A percentile compares a stretch with the other conserved stretches of the same genome.
Evolutionary conservation across 2,329 filamentous ascomycete genomes (phyloP).

Genomic region (Pseudogymnoascus sp.): DNA sequence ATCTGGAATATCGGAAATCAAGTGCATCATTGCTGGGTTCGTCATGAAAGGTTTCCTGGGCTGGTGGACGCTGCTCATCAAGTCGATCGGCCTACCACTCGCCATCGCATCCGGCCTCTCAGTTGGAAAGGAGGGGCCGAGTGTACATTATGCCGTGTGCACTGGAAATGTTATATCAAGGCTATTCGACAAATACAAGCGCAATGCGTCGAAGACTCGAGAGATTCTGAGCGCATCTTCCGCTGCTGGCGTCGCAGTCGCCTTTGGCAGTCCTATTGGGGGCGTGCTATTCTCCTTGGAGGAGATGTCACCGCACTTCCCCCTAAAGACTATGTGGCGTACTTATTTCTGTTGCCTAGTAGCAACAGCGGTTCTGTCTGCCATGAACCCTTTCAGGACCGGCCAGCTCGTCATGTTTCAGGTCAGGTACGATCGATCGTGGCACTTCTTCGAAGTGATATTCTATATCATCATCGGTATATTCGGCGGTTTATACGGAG

Average conservation of each 20-base stretch:
- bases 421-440: conserved; percentile 87
- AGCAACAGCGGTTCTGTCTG: conserved; percentile 82
- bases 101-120: conserved; percentile 91
- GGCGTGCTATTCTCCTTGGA: conserved; percentile 94
- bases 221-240: conserved; percentile 94
- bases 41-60: conserved; percentile 98
- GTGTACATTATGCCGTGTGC: conserved; percentile 97
- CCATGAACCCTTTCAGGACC: conserved; percentile 96
- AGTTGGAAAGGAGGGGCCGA: conserved; percentile 94
- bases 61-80: conserved; percentile 85
- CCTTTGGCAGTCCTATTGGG: conserved; percentile 94
- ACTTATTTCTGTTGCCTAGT: conserved; percentile 97
- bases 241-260: conserved; percentile 89
- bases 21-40: conserved; percentile 97
- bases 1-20: conserved; percentile 97
- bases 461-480: conserved; percentile 89
- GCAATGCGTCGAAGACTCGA: conserved; percentile 86
- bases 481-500: conserved; percentile 91
- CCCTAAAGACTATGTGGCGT: conserved; percentile 93
- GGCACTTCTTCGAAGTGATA: conserved; percentile 94
- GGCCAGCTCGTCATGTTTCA: conserved; percentile 99
- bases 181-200: conserved; percentile 84
- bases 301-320: conserved; percentile 96
- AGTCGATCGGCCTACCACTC: conserved; percentile 81
- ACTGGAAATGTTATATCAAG: conserved; percentile 94